Conservation (phyloP, 257 asterid species). For the Voacanga thouarsii region DNA sequence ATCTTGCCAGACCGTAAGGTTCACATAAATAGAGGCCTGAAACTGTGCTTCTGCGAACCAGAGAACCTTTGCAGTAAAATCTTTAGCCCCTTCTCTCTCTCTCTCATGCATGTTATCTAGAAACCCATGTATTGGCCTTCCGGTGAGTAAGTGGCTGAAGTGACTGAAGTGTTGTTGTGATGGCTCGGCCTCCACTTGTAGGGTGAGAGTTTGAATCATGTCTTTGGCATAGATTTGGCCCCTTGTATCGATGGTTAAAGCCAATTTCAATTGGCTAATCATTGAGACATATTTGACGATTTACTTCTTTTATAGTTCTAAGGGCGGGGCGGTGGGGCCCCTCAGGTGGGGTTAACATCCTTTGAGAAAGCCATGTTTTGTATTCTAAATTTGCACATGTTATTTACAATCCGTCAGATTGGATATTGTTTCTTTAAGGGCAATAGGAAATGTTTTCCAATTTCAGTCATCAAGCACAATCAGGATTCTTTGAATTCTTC, state of each 20-base stretch:
- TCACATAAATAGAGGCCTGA: slow-evolving; percentile 1
- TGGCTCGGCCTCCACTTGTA: too few species aligned
- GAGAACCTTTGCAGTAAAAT: slow-evolving; percentile 11
- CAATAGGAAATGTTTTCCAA: background rate
- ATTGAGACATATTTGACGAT: too few species aligned
- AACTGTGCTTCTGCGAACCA: slow-evolving; percentile 1
- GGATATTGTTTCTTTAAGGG: too few species aligned
- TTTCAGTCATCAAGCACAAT: background rate
- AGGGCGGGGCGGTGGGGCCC: too few species aligned
- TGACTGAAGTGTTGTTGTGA: too few species aligned
- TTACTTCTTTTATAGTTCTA: too few species aligned
- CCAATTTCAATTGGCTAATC: too few species aligned
- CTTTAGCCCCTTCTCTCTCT: background rate
- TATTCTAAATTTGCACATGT: background rate
- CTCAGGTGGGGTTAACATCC: too few species aligned
- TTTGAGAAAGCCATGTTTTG: background rate
- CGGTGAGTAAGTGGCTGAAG: too few species aligned
- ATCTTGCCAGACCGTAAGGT: slow-evolving; percentile 6
- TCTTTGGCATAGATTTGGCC: too few species aligned
- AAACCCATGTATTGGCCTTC: background rate
- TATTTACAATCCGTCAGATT: background rate
- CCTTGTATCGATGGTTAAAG: too few species aligned
- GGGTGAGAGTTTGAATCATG: too few species aligned
- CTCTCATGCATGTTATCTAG: slow-evolving; percentile 3
- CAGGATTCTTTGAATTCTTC: background rate